A percentile compares a stretch with the other conserved stretches of the same genome.
phyloP scores from a whole-genome alignment of 2,329 filamentous ascomycete genomes.

The Diaporthe sp. region DNA sequence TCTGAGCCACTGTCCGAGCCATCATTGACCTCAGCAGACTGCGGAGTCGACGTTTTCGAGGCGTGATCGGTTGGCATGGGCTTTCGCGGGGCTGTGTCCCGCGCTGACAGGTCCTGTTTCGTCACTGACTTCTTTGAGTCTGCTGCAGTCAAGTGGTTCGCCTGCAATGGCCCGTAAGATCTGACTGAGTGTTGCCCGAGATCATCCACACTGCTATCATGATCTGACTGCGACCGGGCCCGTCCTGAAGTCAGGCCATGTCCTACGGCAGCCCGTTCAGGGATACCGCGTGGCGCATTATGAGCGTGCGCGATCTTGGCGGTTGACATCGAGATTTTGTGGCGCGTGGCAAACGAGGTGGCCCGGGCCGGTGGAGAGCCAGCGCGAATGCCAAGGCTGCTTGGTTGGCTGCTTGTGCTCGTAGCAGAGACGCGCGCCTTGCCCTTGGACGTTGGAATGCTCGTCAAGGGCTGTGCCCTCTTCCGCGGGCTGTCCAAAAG shows the following conservation, averaged over 20 bases:
- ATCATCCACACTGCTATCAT: not conserved
- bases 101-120: not conserved
- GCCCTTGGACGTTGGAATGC: constrained; percentile 38
- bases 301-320: not conserved
- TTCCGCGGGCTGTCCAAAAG: constrained; percentile 57
- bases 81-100: no score
- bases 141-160: not conserved
- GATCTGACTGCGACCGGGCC: not conserved
- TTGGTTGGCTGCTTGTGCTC: not conserved
- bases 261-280: not conserved
- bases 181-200: not conserved
- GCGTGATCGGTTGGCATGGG: not conserved
- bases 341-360: not conserved
- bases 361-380: not conserved
- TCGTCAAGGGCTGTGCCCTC: constrained; percentile 46
- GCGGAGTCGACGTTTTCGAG: not conserved
- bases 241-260: not conserved
- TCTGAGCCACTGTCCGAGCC: constrained; percentile 35
- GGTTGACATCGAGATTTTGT: not conserved
- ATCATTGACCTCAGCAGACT: not conserved
- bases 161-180: not conserved
- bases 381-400: not conserved
- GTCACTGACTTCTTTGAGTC: no score
- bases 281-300: not conserved
- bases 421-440: constrained; percentile 47